These are phyloP conservation scores for Actinomortierella wolfii DNA, from an alignment of 371 early-diverging fungal species.

Conservation along the genomic window DNA sequence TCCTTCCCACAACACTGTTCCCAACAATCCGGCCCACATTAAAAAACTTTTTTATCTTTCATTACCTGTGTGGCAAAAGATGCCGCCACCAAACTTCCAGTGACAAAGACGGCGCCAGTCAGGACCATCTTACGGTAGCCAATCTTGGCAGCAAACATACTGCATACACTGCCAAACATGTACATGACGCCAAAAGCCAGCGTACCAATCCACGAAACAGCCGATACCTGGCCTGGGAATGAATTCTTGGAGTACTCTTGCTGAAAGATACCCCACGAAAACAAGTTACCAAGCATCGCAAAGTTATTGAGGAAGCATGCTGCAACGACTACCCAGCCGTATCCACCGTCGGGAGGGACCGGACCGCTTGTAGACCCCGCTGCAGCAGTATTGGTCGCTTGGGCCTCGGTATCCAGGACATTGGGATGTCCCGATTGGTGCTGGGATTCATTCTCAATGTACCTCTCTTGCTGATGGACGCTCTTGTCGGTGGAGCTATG, in stretches of 20 bases:
- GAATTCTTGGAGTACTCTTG: slow-evolving; percentile 35
- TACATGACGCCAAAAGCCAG: slow-evolving; percentile 37
- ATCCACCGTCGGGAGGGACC: slow-evolving; percentile 44
- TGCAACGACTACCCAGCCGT: slow-evolving; percentile 51
- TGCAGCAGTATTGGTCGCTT: too few relatives aligned
- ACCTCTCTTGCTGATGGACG: too few relatives aligned
- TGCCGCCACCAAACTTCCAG: slow-evolving; percentile 33
- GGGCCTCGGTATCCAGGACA: too few relatives aligned
- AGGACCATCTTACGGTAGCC: slow-evolving; percentile 38
- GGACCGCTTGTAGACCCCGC: too few relatives aligned
- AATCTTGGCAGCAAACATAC: slow-evolving; percentile 32
- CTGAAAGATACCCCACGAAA: slow-evolving; percentile 63
- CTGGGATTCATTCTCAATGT: too few relatives aligned
- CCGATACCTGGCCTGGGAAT: slow-evolving; percentile 34
- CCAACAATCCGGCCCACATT: too few relatives aligned
- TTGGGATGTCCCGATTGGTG: too few relatives aligned
- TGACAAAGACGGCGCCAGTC: slow-evolving; percentile 23
- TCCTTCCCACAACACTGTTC: neutral
- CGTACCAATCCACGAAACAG: slow-evolving; percentile 43
- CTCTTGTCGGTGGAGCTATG: too few relatives aligned
- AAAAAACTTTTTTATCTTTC: slow-evolving; percentile 1
- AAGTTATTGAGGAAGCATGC: slow-evolving; percentile 64
- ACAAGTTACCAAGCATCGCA: slow-evolving; percentile 57
- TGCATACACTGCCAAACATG: slow-evolving; percentile 26
- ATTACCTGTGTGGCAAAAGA: slow-evolving; percentile 44